Base-by-base conservation (phyloP, 805 yeast species). In the Torulaspora indica region DNA sequence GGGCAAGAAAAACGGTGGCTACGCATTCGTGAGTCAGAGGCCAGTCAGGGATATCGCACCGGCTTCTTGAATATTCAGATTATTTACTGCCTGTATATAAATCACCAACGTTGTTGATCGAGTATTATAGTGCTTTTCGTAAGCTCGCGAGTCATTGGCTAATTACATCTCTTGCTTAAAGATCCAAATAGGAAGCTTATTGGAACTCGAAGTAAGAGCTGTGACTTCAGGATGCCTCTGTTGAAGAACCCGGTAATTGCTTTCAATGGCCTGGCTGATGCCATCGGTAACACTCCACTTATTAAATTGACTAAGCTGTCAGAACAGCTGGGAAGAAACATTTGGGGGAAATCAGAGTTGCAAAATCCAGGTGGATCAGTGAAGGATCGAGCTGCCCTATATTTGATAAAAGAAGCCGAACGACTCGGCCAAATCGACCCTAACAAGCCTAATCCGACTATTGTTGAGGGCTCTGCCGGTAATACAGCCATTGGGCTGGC, bases 401-500 rank as follows among this genome's bases (percentile, higher is more conserved):
- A 70, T 58, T 73, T 88, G 51, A 71, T 88, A 40, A 74, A 82
- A 53, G 89, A 87, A 52, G 96, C 96, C 22, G 96, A 88, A 60
- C 60, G 64, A 28, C 71, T 71, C 48, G 88, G 88, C 2, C 66
- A 74, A 43, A 70, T 88, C 45, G 61, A 68, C 46, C 78, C 88
- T 3, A 93, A 95, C 7, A 43, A 46, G 23, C 52, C 54, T 4
- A 33, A 42, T 33, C 95, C 93, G 27, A 88, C 95, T 2, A 78
- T 88, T 24, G 90, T 88, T 13, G 96, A 88, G 66, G 95, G 95
- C 6, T 87, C 96, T 9, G 96, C 96, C 3, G 96, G 96, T 25
- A 88, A 88, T 68, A 88, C 96, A n/a, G 96, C 96, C 13, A 88
- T 88, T 54, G 96, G 96, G 1, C 69, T 88, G 44, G 96, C 95